These are phyloP conservation scores for Talaromyces rugulosus DNA, from an alignment of 2,329 filamentous ascomycete species.

Conservation along the genomic window DNA sequence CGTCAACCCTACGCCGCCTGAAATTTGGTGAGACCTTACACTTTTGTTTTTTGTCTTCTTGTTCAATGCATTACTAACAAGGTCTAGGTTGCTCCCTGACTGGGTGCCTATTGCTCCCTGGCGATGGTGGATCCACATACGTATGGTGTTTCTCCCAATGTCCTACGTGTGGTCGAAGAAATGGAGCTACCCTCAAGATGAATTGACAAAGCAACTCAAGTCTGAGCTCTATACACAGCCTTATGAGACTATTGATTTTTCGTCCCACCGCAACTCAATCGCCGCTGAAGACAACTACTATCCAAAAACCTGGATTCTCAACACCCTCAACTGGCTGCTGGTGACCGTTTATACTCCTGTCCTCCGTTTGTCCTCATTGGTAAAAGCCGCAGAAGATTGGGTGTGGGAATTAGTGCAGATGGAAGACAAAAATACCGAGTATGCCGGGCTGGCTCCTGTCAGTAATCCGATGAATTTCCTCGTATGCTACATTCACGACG, in stretches of 20 bases:
- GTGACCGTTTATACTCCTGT: conserved; percentile 78
- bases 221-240: conserved; percentile 79
- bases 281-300: conserved; percentile 81
- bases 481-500: conserved; percentile 78
- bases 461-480: conserved; percentile 89
- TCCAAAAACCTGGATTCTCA: conserved; percentile 81
- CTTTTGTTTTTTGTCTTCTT: background rate
- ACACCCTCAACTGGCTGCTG: conserved; percentile 71
- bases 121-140: conserved; percentile 98
- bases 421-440: conserved; percentile 92
- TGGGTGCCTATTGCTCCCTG: conserved; percentile 87
- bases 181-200: conserved; percentile 72
- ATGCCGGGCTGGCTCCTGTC: conserved; percentile 79
- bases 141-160: conserved; percentile 94
- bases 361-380: conserved; percentile 62
- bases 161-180: conserved; percentile 80
- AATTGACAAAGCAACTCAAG: conserved; percentile 66
- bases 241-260: conserved; percentile 74
- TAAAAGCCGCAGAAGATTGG: conserved; percentile 72
- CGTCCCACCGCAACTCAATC: conserved; percentile 75
- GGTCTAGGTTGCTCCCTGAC: conserved; percentile 66
- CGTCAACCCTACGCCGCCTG: conserved; percentile 89
- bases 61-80: conserved; percentile 10
- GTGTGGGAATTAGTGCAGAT: conserved; percentile 77
- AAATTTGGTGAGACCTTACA: conserved; percentile 64